Base-by-base conservation (phyloP, 1,284 basidiomycete species). In the Bjerkandera adusta region DNA sequence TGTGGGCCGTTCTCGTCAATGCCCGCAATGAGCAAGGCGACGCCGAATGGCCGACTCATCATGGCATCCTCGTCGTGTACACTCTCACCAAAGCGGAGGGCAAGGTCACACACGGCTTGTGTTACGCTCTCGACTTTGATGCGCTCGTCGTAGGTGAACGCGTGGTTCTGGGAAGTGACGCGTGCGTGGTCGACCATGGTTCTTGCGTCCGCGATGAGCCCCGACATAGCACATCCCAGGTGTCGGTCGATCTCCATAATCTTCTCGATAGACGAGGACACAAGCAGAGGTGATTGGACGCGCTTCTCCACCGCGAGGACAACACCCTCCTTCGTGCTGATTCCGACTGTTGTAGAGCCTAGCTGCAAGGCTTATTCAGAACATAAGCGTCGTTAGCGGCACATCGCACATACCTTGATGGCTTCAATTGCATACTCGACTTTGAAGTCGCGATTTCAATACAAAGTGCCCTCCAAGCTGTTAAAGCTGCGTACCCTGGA, bases 101-200 rank as follows among this genome's bases (percentile, higher is more conserved):
- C 97, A 47, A 99, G 75, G 76, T 99, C 97, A 68, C 95, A 98
- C 33, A 99, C 94, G 0, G 96, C 93, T 74, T 99, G 97, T 2
- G 97, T 97, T 47, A 85, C 92, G 63, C 91, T 94, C 75, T 97
- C 95, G 47, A 99, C 93, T 64, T 92, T 93, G 72, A 99, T 99
- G 58, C 70, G 76, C 71, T 99, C 97, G 72, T 99, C 92, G 66
- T 97, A 99, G 5, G 92, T 97, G 73, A 99, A 99, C 1, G 85
- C 71, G 69, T 99, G 97, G 72, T 96, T 97, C 71, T 98, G 92
- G 20, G 86, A 70, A 4, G 96, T 98, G 47, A 98, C 93, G 50
- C 96, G 83, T n/a, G 96, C 97, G 67, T 99, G 97, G 77, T 99
- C 97, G 68, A 99, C 92, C 92, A 99, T 99, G 36, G 97, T 99